A percentile compares a stretch with the other conserved stretches of the same genome.
Evolutionary conservation across 192 early-diverging fungal genomes (phyloP).

Genomic region (Coemansia asiatica): DNA sequence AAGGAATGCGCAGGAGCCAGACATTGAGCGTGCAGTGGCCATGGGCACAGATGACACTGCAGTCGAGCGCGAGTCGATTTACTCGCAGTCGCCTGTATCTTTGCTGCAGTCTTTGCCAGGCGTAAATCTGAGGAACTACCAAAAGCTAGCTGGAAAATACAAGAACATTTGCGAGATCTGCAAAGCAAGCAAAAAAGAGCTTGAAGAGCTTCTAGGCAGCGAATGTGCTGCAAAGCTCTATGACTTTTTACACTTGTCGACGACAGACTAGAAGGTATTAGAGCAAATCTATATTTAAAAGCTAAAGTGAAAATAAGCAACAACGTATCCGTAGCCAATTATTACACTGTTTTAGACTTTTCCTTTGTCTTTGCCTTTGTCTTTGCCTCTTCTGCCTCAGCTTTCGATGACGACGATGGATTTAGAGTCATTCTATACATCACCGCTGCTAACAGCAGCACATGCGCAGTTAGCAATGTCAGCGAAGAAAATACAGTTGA

Average conservation of each 20-base stretch:
- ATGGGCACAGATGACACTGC: conserved; percentile 65
- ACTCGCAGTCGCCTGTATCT: conserved; percentile 71
- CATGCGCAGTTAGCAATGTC: conserved; percentile 59
- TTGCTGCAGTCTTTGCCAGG: conserved; percentile 85
- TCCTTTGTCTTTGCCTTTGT: not conserved
- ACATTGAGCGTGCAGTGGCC: conserved; percentile 63
- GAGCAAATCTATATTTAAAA: not conserved
- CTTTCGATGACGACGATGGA: too few relatives aligned
- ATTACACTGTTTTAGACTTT: not conserved
- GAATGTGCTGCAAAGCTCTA: conserved; percentile 62
- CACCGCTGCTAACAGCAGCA: conserved; percentile 57
- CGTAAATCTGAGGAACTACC: conserved; percentile 79
- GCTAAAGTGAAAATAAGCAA: not conserved
- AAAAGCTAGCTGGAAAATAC: conserved; percentile 67
- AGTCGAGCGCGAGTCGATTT: conserved; percentile 65
- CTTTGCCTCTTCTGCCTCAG: too few relatives aligned
- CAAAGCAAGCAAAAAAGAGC: conserved; percentile 46
- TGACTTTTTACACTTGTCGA: conserved; percentile 64
- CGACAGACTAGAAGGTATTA: not conserved
- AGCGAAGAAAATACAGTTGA: conserved; percentile 60
- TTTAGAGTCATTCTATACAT: too few relatives aligned
- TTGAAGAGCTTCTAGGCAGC: conserved; percentile 61
- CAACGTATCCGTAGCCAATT: not conserved
- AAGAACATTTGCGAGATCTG: conserved; percentile 66
- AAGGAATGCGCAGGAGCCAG: conserved; percentile 72